phyloP scores from a whole-genome alignment of 148 eudicot genomes.

The Mesembryanthemum crystallinum region DNA sequence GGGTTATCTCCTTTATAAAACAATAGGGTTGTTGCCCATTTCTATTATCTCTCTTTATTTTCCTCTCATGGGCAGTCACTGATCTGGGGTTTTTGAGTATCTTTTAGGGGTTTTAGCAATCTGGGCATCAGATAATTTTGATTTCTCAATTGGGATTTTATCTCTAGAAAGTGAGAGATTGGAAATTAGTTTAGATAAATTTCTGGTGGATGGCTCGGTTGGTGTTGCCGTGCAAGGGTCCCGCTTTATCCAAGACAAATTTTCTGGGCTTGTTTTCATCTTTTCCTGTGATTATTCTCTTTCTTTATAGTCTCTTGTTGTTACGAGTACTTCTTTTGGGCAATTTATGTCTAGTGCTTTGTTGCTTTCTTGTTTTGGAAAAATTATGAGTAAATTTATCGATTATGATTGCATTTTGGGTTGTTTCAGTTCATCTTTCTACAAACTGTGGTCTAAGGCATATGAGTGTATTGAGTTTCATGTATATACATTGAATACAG shows the following conservation, averaged over 20 bases:
- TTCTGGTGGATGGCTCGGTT: slow-evolving; percentile 81
- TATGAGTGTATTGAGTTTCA: neutral
- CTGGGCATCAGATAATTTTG: slow-evolving; percentile 25
- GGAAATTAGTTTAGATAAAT: slow-evolving; percentile 13
- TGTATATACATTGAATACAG: neutral
- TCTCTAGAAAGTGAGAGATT: slow-evolving; percentile 17
- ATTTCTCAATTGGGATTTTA: slow-evolving; percentile 22
- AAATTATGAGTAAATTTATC: neutral
- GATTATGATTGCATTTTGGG: neutral
- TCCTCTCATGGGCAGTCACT: slow-evolving; percentile 19
- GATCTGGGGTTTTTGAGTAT: slow-evolving; percentile 27
- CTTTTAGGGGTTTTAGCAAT: slow-evolving; percentile 31
- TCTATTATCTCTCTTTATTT: slow-evolving; percentile 2
- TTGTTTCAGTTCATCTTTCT: neutral
- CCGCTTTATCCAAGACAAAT: slow-evolving; percentile 58
- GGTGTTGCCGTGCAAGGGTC: slow-evolving; percentile 73
- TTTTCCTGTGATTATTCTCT: slow-evolving; percentile 70
- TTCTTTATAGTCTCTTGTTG: neutral
- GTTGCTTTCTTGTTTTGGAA: neutral
- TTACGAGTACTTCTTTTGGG: neutral
- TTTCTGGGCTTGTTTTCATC: slow-evolving; percentile 81
- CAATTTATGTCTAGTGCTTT: too few relatives aligned
- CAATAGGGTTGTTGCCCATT: slow-evolving; percentile 4
- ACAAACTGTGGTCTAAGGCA: neutral
- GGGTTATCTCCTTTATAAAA: neutral